Base-by-base conservation (phyloP, 2,329 filamentous ascomycete species). In the Colletotrichum magnum region DNA sequence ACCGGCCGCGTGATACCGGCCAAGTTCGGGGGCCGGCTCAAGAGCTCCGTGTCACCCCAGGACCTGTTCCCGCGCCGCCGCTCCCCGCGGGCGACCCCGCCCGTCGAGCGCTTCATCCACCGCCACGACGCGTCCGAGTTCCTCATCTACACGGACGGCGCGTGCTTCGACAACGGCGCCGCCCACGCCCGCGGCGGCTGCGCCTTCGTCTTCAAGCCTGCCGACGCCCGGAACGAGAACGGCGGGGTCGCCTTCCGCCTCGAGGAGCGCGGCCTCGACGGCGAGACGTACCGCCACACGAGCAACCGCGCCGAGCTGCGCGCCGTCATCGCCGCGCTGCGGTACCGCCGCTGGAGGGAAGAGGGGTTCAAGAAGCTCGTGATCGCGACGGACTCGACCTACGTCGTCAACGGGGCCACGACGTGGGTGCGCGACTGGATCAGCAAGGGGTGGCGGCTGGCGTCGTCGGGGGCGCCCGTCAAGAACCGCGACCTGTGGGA, bases 291-390 rank as follows among this genome's bases (percentile, higher is more conserved):
- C 48, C 58, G 71, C 7, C 83, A 85, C 68, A 88, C 80, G 21
- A 88, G 81, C 77, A 86, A 88, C 71, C 81, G 87, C 5, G 88
- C 88, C 3, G 85, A 89, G 74, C 81, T 90, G 6, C 87, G 86
- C 15, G 87, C 86, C 6, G 84, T 84, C 5, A 83, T 88, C 54
- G 84, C 80, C 5, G 88, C 83, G 4, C 78, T 89, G 26, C 77
- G 81, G 32, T 83, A 80, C 71, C 77, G 80, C 3, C 9, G 74
- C 70, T 88, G 85, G 86, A n/a, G 15, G 0, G 76, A 73, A 5
- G 84, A 87, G 74, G 73, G 82, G 63, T 77, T 78, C 76, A 47
- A 68, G 12, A 76, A 75, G 2, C 6, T 89, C 2, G 83, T 88
- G 45, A 81, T 90, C 66, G 87, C 86, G 2, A 87, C 86, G 0